Evolutionary conservation across 495 filamentous ascomycete species (phyloP), one percentile per base, ranked within the genome.

Genomic region (Annulohypoxylon stygium): DNA sequence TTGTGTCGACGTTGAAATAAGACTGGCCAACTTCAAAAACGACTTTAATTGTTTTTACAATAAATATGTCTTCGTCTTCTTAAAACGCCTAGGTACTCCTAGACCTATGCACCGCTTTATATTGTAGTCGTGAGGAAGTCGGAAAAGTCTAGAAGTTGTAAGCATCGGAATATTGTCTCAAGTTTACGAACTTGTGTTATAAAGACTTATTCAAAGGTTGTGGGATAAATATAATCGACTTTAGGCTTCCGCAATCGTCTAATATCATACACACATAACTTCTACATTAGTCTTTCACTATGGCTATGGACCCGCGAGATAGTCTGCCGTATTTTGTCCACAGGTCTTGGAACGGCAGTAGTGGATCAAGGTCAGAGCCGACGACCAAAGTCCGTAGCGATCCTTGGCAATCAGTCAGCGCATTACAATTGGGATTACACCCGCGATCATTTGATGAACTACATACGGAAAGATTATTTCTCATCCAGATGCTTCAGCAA

Each of bases 391-490:
- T 67, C 33, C 66, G 50, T 18, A 30, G 71, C 9, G 62, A 66
- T 26, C 61, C 62, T 8, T 67, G 67, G 62, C 71, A 67, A 20
- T 74, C 71, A 1, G 57, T 66, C 16, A 74, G 30, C 6, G 60
- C 71, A 20, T 58, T 67, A 53, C 65, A 66, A 14, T 72, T 77
- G 18, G 59, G 60, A 39, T 59, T 80, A 18, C 61, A 74, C 25
- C 78, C 81, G 14, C 78, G 79, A 6, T 74, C 81, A 1, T 75
- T 84, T 36, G 65, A 74, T 9, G 78, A 83, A 8, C 73, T 86
- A 0, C 74, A 84, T 60, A 64, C 70, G 8, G 84, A 88, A 62
- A 75, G 79, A 0, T 20, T 75, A 1, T 84, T 83, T 67, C 83
- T 86, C 11, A 43, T 81, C 1, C 67, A 77, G 23, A 75, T 62